These are phyloP conservation scores for Geoglossum cookeanum DNA, from an alignment of 2,329 filamentous ascomycete genomes.

Conservation along the genomic window DNA sequence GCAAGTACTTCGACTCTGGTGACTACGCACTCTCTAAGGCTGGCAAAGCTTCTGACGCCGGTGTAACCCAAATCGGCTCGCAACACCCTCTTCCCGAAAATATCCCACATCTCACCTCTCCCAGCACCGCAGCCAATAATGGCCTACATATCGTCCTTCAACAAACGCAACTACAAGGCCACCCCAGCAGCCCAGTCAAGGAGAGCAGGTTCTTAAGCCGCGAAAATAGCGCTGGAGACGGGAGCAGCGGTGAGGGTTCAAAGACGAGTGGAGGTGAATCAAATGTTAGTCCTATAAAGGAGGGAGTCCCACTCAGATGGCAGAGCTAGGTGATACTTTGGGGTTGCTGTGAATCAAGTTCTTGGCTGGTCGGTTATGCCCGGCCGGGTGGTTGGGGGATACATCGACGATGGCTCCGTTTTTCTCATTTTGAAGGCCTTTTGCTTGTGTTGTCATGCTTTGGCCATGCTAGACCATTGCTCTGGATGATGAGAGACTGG, in stretches of 20 bases:
- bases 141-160: constrained; percentile 7
- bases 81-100: constrained; percentile 91
- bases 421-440: not conserved
- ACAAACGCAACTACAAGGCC: constrained; percentile 11
- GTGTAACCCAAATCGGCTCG: constrained; percentile 82
- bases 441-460: not conserved
- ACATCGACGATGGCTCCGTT: not conserved
- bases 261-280: not conserved
- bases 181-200: constrained; percentile 65
- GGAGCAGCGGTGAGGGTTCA: constrained; percentile 9
- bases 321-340: not conserved
- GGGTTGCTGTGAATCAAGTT: not conserved
- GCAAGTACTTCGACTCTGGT: constrained; percentile 95
- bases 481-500: not conserved
- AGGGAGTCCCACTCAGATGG: constrained; percentile 4
- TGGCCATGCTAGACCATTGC: not conserved
- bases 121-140: constrained; percentile 19
- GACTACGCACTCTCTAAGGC: constrained; percentile 95
- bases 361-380: not conserved
- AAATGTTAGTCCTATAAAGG: not conserved
- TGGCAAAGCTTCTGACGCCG: constrained; percentile 85
- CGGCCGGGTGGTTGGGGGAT: not conserved
- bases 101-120: constrained; percentile 72
- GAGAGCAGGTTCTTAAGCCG: constrained; percentile 75
- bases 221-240: constrained; percentile 48